Evolutionary conservation across 352 stramenopile genomes (phyloP), one percentile per base, ranked within the genome.

Genomic region (Phytophthora hibernalis): DNA sequence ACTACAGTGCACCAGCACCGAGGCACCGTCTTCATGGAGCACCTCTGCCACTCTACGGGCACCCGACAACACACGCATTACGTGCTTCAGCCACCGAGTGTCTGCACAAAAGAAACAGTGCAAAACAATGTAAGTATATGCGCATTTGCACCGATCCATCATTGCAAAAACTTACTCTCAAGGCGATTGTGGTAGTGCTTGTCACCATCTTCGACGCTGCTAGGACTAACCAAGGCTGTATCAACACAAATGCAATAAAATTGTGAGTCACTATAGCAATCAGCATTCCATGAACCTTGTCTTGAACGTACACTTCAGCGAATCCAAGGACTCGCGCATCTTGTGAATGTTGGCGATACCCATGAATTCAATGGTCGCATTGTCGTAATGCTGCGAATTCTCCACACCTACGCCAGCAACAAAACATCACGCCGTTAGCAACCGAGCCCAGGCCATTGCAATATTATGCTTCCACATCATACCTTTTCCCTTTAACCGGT

Each of bases 281-380:
- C 18, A 47, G 8, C 11, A 53, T 3, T 21, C 8, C 60, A 12
- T 3, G 38, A n/a, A n/a, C n/a, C n/a, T n/a, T n/a, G 43, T 21
- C 45, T 18, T 13, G 49, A 49, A 78, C 82, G 44, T 65, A 93
- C 85, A 69, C 59, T 93, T 89, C 3, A 98, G 60, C 12, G 77
- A 72, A 65, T 98, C 89, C 60, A 99, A 86, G 0, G 93, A 96
- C 68, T 99, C 93, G 49, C 97, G 95, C 81, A 99, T 98, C 55
- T 97, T 97, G 85, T 99, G 97, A 66, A 99, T 99, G 73, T 99
- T 99, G 15, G 92, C 95, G 68, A 99, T 99, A 21, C 97, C 96
- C 86, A 98, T 97, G 77, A 99, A 99, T 55, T 98, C 93, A 45
- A 99, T 90, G 2, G 91, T 97, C 11, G 91, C 89, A 49, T 97